phyloP scores from a whole-genome alignment of 768 basidiomycete species.

The Polyporus arcularius region DNA sequence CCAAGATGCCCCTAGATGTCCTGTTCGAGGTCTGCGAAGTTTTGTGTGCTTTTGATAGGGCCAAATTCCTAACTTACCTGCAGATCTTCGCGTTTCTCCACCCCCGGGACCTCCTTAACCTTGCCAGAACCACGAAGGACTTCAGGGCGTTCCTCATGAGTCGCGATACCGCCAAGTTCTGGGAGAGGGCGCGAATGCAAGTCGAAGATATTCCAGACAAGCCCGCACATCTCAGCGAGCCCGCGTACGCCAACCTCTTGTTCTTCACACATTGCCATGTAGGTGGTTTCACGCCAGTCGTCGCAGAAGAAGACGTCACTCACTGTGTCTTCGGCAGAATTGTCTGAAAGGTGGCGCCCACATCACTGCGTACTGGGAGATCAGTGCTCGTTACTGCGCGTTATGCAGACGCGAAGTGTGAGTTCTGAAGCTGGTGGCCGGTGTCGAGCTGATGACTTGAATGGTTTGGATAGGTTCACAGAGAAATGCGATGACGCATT shows the following conservation, averaged over 20 bases:
- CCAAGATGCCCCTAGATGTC: constrained; percentile 22
- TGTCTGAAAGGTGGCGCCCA: constrained; percentile 1
- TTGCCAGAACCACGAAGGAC: constrained; percentile 38
- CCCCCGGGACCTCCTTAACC: constrained; percentile 41
- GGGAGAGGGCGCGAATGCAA: constrained; percentile 37
- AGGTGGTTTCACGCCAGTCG: constrained; percentile 8
- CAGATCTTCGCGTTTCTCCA: constrained; percentile 41
- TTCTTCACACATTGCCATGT: constrained; percentile 39
- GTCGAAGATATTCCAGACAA: constrained; percentile 24
- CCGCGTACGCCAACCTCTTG: constrained; percentile 38
- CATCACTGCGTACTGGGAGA: too few relatives aligned
- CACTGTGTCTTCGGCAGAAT: not conserved
- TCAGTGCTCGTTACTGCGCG: too few relatives aligned
- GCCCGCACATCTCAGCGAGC: constrained; percentile 34
- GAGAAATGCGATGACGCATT: too few relatives aligned
- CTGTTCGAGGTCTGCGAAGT: constrained; percentile 13
- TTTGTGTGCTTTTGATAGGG: not conserved
- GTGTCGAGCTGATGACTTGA: too few relatives aligned
- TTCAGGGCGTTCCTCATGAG: constrained; percentile 36
- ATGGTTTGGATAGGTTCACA: too few relatives aligned
- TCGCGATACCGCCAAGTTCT: constrained; percentile 28
- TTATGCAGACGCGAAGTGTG: too few relatives aligned
- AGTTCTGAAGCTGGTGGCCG: too few relatives aligned
- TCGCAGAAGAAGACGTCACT: not conserved
- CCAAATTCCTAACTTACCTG: not conserved